A percentile compares a stretch with the other conserved stretches of the same genome.
phyloP scores from a whole-genome alignment of 352 stramenopile genomes.

The Globisporangium nunn region DNA sequence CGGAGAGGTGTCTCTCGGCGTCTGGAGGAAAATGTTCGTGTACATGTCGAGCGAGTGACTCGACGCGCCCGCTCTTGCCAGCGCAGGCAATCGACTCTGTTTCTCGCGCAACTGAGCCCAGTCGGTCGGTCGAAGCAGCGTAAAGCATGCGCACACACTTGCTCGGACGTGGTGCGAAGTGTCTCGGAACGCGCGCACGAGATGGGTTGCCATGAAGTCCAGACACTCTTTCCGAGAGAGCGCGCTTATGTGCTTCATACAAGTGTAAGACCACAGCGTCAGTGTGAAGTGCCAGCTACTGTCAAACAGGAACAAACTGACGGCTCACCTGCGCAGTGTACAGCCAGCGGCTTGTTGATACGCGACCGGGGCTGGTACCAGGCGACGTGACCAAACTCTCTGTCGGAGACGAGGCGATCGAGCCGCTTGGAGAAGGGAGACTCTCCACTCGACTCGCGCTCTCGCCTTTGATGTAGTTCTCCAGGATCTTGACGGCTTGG shows the following conservation, averaged over 20 bases:
- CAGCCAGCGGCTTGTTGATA: conserved; percentile 13
- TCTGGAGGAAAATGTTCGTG: conserved; percentile 68
- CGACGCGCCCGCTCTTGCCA: conserved; percentile 13
- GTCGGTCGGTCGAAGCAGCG: conserved; percentile 57
- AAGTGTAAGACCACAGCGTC: neutral
- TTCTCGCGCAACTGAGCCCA: conserved; percentile 53
- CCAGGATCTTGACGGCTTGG: conserved; percentile 83
- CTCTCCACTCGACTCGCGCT: conserved; percentile 15
- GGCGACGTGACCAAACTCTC: neutral
- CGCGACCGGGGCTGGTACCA: conserved; percentile 3
- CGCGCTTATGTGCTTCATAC: conserved; percentile 7
- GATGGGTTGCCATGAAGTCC: conserved; percentile 70
- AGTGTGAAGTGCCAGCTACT: neutral
- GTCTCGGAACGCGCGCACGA: conserved; percentile 79
- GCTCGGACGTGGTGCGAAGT: conserved; percentile 82
- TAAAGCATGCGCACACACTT: conserved; percentile 85
- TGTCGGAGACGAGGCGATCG: neutral
- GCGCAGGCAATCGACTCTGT: conserved; percentile 27
- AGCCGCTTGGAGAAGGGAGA: neutral
- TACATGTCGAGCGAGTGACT: conserved; percentile 53
- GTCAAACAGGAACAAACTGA: neutral
- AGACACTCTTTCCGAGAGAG: conserved; percentile 47
- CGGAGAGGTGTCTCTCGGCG: conserved; percentile 65
- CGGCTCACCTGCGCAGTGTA: conserved; percentile 10
- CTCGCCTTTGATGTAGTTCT: conserved; percentile 84